Conservation (phyloP, 352 stramenopile genomes). For the Phytopythium aichiense region DNA sequence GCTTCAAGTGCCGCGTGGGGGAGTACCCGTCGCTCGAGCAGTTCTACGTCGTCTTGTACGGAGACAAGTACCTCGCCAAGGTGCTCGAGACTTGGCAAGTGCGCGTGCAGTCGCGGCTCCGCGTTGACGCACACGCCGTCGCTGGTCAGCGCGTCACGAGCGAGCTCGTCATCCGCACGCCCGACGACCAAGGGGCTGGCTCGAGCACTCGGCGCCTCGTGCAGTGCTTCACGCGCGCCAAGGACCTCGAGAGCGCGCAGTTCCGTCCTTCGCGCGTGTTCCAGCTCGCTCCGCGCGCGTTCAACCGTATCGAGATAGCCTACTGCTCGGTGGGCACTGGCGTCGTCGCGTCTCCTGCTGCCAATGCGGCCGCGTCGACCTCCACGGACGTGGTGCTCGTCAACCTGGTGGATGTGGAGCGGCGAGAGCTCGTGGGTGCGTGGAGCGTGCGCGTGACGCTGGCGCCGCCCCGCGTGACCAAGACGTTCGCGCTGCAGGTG, state of each 20-base stretch:
- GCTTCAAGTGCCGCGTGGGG: slow-evolving; percentile 85
- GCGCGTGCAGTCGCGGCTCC: slow-evolving; percentile 65
- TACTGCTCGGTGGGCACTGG: slow-evolving; percentile 60
- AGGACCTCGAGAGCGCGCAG: slow-evolving; percentile 33
- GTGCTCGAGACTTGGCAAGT: slow-evolving; percentile 86
- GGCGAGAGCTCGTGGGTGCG: slow-evolving; percentile 82
- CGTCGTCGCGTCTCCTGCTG: background rate
- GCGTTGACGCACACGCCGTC: slow-evolving; percentile 83
- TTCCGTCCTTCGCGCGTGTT: slow-evolving; percentile 86
- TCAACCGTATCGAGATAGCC: slow-evolving; percentile 86
- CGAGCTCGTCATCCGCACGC: slow-evolving; percentile 84
- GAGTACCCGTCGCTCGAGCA: slow-evolving; percentile 82
- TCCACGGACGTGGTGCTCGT: slow-evolving; percentile 41
- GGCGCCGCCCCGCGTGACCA: slow-evolving; percentile 79
- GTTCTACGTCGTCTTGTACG: slow-evolving; percentile 91
- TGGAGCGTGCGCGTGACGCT: slow-evolving; percentile 86
- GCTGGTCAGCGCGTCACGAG: slow-evolving; percentile 79
- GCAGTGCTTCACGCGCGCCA: slow-evolving; percentile 48
- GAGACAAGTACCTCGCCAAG: slow-evolving; percentile 77
- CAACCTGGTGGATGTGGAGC: slow-evolving; percentile 90
- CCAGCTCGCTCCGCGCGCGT: slow-evolving; percentile 83
- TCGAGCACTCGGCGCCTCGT: slow-evolving; percentile 18
- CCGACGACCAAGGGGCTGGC: slow-evolving; percentile 47
- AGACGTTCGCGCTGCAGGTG: slow-evolving; percentile 89
- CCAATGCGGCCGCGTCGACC: slow-evolving; percentile 10